Evolutionary conservation across 345 rosid genomes (phyloP), one percentile per base, ranked within the genome.

Genomic region (Angophora floribunda): DNA sequence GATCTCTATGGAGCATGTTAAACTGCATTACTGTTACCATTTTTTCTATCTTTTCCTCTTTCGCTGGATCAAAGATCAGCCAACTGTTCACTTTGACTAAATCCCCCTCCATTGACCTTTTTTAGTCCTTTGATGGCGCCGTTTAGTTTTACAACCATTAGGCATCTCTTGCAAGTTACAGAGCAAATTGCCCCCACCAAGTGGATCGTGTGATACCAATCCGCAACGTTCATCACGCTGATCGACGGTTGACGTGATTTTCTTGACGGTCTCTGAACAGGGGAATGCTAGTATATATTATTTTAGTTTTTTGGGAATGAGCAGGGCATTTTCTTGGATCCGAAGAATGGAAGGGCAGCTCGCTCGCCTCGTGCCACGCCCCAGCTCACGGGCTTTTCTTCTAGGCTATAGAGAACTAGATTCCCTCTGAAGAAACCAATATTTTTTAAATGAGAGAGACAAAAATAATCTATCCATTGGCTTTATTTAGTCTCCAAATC

Each of bases 291-390:
- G 75, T 63, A n/a, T 63, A 63, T 63, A 7, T 63, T 13, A n/a
- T 63, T 63, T n/a, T n/a, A 13, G 75, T 32, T 7, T n/a, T 32
- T 10, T 75, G 4, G 26, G 82, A 21, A 41, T 75, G 26, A 19
- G 45, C 22, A 86, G 88, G 75, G 67, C 19, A 59, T 47, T 89
- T 61, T 57, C 92, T 89, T 89, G 90, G 88, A 87, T 87, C 89
- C 16, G 85, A 87, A 32, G 78, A 87, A 41, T 36, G 61, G 3
- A 3, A 51, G 52, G 79, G 85, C 86, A 32, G 88, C 87, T 51
- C 86, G 75, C 51, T 24, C 45, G 52, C 89, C 90, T 61, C 36
- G 70, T 75, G 59, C 15, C 17, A 52, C 32, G 88, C 88, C 85
- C 45, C 13, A 19, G 28, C 79, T 41, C 70, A 26, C 30, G 52